These are phyloP conservation scores for Hermanozyma aechmeae DNA, from an alignment of 805 yeast species.

Conservation along the genomic window DNA sequence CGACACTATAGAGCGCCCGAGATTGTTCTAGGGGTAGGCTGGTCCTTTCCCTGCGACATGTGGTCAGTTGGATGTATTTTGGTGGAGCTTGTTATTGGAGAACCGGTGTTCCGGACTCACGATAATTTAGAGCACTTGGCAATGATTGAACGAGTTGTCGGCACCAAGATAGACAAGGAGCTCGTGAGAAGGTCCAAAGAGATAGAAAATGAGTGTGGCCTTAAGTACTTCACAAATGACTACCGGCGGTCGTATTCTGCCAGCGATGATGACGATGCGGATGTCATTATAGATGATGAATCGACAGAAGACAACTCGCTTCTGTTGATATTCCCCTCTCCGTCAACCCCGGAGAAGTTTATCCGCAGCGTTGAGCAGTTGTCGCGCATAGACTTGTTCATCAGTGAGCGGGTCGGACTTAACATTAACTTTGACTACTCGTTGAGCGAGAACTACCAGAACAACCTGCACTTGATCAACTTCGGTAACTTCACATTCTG, in stretches of 20 bases:
- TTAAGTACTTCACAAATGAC: conserved; percentile 26
- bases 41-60: conserved; percentile 95
- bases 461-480: conserved; percentile 32
- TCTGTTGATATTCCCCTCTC: conserved; percentile 28
- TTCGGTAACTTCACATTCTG: conserved; percentile 69
- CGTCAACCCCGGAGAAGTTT: conserved; percentile 29
- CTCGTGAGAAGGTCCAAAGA: conserved; percentile 27
- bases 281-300: conserved; percentile 23
- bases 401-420: conserved; percentile 32
- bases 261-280: conserved; percentile 13
- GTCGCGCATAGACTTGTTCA: conserved; percentile 34
- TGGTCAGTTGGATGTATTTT: conserved; percentile 96
- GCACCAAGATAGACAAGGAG: conserved; percentile 38
- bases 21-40: conserved; percentile 86
- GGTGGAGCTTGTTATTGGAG: conserved; percentile 88
- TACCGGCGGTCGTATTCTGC: conserved; percentile 3
- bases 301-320: conserved; percentile 16
- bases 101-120: conserved; percentile 89
- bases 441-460: conserved; percentile 27
- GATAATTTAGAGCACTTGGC: conserved; percentile 92
- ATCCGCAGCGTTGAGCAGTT: conserved; percentile 30
- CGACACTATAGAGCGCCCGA: conserved; percentile 97
- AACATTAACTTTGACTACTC: conserved; percentile 30
- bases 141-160: conserved; percentile 80
- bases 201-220: conserved; percentile 31